Evolutionary conservation across 176 grass and related monocot species (phyloP).

Genomic region (Otatea glauca): DNA sequence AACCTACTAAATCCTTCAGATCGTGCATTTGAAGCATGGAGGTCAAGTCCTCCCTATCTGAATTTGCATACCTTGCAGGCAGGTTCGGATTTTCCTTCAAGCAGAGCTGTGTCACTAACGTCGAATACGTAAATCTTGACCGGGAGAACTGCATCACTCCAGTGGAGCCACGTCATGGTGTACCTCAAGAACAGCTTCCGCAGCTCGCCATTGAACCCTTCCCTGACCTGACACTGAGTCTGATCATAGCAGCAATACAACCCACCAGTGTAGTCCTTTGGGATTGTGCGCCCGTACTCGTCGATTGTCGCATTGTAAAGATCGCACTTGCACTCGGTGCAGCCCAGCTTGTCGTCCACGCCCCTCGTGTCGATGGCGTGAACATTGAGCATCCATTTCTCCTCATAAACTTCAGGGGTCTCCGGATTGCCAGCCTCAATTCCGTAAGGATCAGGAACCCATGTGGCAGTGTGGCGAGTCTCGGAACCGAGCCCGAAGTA

Average conservation of each 20-base stretch:
- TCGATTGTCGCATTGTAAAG: conserved; percentile 77
- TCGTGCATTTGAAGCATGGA: neutral
- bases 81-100: neutral
- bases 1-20: neutral
- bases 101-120: conserved; percentile 48
- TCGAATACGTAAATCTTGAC: conserved; percentile 91
- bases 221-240: conserved; percentile 54
- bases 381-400: conserved; percentile 74
- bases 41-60: neutral
- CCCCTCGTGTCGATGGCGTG: conserved; percentile 85
- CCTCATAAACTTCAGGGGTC: conserved; percentile 64
- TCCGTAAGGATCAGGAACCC: conserved; percentile 88
- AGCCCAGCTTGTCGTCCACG: conserved; percentile 55
- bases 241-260: conserved; percentile 75
- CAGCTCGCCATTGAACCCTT: conserved; percentile 38
- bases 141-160: conserved; percentile 56
- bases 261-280: conserved; percentile 57
- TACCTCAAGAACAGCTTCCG: conserved; percentile 74
- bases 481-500: conserved; percentile 90
- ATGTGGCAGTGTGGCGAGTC: conserved; percentile 77
- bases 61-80: conserved; percentile 64
- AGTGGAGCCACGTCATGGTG: conserved; percentile 72
- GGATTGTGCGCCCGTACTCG: conserved; percentile 49
- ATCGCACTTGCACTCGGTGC: conserved; percentile 84
- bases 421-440: conserved; percentile 62